Evolutionary conservation across 164 flowering plant species (phyloP).

Genomic region (Umbellularia californica): DNA sequence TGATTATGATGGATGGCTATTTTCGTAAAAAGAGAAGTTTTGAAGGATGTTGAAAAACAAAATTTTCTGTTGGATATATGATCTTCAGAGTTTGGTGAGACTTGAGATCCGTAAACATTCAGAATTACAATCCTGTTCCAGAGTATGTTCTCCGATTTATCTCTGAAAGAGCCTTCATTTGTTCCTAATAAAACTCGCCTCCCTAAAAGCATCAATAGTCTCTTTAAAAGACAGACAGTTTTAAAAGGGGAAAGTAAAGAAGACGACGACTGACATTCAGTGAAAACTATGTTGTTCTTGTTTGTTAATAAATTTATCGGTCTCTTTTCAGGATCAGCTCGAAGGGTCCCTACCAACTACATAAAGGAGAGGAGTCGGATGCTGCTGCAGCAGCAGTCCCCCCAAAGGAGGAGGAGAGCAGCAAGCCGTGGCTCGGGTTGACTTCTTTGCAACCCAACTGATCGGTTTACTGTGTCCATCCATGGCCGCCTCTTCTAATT

Average conservation of each 20-base stretch:
- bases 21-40: no score
- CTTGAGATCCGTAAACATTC: no score
- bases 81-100: no score
- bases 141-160: no score
- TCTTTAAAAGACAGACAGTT: not conserved
- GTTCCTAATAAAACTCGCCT: no score
- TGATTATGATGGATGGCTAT: no score
- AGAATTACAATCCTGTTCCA: no score
- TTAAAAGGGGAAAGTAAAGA: no score
- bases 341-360: slow-evolving; percentile 44
- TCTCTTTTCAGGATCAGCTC: slow-evolving; percentile 39
- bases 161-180: not conserved
- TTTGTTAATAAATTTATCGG: not conserved
- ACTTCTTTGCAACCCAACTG: slow-evolving; percentile 22
- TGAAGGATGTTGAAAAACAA: no score
- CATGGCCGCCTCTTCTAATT: no score
- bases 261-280: not conserved
- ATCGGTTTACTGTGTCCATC: not conserved
- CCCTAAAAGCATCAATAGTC: no score
- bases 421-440: slow-evolving; percentile 58
- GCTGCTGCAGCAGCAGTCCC: not conserved
- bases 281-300: not conserved
- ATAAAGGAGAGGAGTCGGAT: slow-evolving; percentile 3
- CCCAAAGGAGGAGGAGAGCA: slow-evolving; percentile 20
- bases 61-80: no score